Conservation (phyloP, 2,329 filamentous ascomycete genomes). For the Pyrenophora tritici-repentis region DNA sequence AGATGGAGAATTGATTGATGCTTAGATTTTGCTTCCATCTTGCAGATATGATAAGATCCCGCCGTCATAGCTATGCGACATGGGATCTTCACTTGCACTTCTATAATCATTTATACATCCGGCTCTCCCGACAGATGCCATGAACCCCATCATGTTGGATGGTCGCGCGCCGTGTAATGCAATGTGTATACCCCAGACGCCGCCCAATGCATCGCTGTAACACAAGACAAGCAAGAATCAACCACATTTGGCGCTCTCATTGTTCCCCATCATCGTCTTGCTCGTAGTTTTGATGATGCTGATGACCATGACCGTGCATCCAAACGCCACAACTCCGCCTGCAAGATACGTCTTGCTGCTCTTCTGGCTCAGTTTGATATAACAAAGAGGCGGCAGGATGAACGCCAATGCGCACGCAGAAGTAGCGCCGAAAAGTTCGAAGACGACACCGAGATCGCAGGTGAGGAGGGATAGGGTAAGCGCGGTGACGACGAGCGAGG, state of each 20-base stretch:
- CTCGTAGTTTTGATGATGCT: conserved; percentile 39
- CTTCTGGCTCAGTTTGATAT: conserved; percentile 86
- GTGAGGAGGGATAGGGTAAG: conserved; percentile 81
- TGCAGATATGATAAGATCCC: neutral
- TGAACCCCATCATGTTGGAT: neutral
- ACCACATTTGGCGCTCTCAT: conserved; percentile 31
- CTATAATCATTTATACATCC: neutral
- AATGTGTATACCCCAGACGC: conserved; percentile 15
- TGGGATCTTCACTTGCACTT: neutral
- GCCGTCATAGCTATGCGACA: too few relatives aligned
- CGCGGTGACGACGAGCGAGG: conserved; percentile 76
- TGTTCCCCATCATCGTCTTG: conserved; percentile 32
- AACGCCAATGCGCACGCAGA: conserved; percentile 94
- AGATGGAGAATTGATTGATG: too few relatives aligned
- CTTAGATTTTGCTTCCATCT: too few relatives aligned
- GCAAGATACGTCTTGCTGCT: conserved; percentile 75
- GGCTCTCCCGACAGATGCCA: neutral
- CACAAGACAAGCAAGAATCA: conserved; percentile 23
- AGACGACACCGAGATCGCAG: conserved; percentile 91
- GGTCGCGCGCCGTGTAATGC: conserved; percentile 2
- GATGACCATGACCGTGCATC: conserved; percentile 77
- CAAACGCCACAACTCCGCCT: conserved; percentile 76
- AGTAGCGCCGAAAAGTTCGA: conserved; percentile 94
- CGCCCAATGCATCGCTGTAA: conserved; percentile 26
- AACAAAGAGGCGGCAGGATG: conserved; percentile 92